A percentile compares a stretch with the other conserved stretches of the same genome.
Conservation (phyloP, 73 alveolate species). For the Paramecium pentaurelia region DNA sequence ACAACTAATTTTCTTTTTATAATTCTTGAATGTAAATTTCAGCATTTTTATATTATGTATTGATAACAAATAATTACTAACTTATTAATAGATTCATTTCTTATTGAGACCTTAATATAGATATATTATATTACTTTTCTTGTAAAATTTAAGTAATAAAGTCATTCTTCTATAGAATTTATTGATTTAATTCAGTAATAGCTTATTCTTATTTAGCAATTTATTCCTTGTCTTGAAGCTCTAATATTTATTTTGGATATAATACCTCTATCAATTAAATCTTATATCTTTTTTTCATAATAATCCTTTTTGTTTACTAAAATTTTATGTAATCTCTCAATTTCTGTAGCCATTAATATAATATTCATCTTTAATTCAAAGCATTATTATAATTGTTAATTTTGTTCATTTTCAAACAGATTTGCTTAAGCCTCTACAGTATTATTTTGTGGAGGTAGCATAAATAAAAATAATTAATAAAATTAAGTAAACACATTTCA, state of each 20-base stretch:
- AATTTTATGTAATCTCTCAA: constrained; percentile 13
- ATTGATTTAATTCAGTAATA: neutral
- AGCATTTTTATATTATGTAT: neutral
- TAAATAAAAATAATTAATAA: constrained; percentile 2
- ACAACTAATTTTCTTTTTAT: neutral
- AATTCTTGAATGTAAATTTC: neutral
- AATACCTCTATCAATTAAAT: neutral
- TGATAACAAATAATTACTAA: neutral
- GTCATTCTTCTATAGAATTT: neutral
- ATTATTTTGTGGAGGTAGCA: neutral
- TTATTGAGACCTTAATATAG: neutral
- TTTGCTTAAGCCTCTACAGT: neutral
- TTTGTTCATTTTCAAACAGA: neutral
- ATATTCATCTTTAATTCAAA: neutral
- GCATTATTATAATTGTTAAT: neutral
- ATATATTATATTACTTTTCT: neutral
- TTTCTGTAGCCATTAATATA: constrained; percentile 1
- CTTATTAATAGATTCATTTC: neutral
- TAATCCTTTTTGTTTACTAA: neutral
- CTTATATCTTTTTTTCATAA: neutral
- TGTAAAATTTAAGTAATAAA: neutral
- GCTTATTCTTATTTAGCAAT: neutral
- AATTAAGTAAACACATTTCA: neutral
- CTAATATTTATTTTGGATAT: neutral
- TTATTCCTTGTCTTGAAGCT: neutral